These are phyloP conservation scores for Rhizophagus sp. DNA, from an alignment of 192 early-diverging fungal genomes.

Conservation along the genomic window DNA sequence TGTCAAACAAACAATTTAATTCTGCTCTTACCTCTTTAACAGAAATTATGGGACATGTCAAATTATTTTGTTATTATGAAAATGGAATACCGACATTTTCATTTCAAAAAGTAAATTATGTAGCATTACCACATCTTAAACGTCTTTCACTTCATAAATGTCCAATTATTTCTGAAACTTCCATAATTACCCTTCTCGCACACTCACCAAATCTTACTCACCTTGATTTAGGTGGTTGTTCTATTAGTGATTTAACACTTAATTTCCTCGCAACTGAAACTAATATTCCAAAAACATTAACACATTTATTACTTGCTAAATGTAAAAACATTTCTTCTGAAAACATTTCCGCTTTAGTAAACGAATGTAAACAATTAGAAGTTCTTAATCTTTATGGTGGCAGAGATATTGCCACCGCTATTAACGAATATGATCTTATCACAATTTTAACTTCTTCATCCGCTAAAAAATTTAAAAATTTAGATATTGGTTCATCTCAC, in stretches of 20 bases:
- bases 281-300: background rate
- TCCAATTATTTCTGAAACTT: background rate
- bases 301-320: constrained; percentile 14
- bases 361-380: background rate
- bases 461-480: background rate
- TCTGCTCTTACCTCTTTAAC: background rate
- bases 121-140: constrained; percentile 7
- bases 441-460: constrained; percentile 3
- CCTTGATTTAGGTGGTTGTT: constrained; percentile 25
- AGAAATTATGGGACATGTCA: background rate
- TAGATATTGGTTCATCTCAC: constrained; percentile 17
- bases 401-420: background rate
- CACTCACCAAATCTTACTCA: constrained; percentile 24
- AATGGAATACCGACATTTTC: background rate
- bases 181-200: constrained; percentile 11
- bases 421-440: background rate
- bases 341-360: background rate
- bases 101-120: background rate
- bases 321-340: constrained; percentile 16
- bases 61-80: background rate
- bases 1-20: constrained; percentile 18
- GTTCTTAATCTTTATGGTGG: background rate
- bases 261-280: background rate
- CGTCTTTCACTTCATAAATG: constrained; percentile 25
- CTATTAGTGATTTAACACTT: constrained; percentile 16